Evolutionary conservation across 202 grass and related monocot genomes (phyloP).

Genomic region (Carex arenaria): DNA sequence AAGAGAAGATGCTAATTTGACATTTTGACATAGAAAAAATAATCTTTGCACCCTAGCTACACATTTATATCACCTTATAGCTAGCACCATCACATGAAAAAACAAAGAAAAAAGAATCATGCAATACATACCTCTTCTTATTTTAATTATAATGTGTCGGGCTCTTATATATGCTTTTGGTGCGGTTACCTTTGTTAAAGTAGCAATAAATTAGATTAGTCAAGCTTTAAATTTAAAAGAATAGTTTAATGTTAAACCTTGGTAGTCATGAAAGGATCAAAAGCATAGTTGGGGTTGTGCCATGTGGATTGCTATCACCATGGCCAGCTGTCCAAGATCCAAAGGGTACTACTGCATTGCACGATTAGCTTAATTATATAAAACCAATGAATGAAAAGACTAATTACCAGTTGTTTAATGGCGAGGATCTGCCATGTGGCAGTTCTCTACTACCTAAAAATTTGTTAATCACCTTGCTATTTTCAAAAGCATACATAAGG

Average conservation of each 20-base stretch:
- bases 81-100: neutral
- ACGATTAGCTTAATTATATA: neutral
- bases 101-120: neutral
- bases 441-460: slow-evolving; percentile 10
- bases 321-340: slow-evolving; percentile 14
- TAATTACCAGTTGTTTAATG: slow-evolving; percentile 7
- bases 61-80: neutral
- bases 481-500: slow-evolving; percentile 19
- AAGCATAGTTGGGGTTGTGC: slow-evolving; percentile 21
- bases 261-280: slow-evolving; percentile 11
- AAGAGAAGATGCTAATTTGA: neutral
- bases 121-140: neutral
- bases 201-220: neutral
- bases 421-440: slow-evolving; percentile 26
- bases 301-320: slow-evolving; percentile 27
- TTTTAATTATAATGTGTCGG: neutral
- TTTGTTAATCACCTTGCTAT: slow-evolving; percentile 7
- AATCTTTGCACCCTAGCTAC: neutral
- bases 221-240: neutral
- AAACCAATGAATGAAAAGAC: neutral
- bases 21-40: neutral
- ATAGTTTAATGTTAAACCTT: neutral
- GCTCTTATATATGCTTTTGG: neutral
- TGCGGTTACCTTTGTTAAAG: neutral
- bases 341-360: neutral